Evolutionary conservation across 75 land plant species (phyloP).

Genomic region (Pinus albicaulis): DNA sequence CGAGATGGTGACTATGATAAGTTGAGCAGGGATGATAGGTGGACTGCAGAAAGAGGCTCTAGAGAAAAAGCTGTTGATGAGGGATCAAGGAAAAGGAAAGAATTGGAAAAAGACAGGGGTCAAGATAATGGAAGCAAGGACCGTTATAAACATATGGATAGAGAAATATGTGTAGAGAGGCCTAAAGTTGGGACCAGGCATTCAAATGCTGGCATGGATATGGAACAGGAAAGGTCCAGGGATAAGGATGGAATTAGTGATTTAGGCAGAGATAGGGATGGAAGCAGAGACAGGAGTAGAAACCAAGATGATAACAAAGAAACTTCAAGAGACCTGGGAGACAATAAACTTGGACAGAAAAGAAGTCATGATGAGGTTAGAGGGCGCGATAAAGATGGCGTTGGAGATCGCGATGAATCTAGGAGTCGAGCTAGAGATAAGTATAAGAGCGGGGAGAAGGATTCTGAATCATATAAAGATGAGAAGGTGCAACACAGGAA

Average conservation of each 20-base stretch:
- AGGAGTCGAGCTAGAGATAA: slow-evolving; percentile 12
- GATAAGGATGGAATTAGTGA: slow-evolving; percentile 11
- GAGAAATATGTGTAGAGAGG: slow-evolving; percentile 22
- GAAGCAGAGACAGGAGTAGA: slow-evolving; percentile 21
- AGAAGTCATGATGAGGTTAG: slow-evolving; percentile 19
- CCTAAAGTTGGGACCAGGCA: slow-evolving; percentile 21
- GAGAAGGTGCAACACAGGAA: slow-evolving; percentile 29
- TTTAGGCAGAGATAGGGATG: slow-evolving; percentile 14
- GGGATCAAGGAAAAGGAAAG: slow-evolving; percentile 27
- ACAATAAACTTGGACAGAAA: slow-evolving; percentile 17
- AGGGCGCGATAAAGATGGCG: slow-evolving; percentile 11
- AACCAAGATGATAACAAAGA: slow-evolving; percentile 32
- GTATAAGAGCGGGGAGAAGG: slow-evolving; percentile 16
- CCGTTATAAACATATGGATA: slow-evolving; percentile 14
- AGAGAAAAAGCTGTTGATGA: slow-evolving; percentile 30
- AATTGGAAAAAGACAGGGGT: slow-evolving; percentile 33
- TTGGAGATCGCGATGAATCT: slow-evolving; percentile 11
- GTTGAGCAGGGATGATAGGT: slow-evolving; percentile 17
- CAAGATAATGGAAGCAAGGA: slow-evolving; percentile 6
- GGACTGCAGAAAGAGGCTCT: slow-evolving; percentile 20
- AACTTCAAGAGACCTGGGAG: slow-evolving; percentile 11
- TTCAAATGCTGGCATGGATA: slow-evolving; percentile 1
- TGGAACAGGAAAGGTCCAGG: slow-evolving; percentile 11
- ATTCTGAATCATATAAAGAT: slow-evolving; percentile 17
- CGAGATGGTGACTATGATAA: slow-evolving; percentile 26